Conservation (phyloP, 768 basidiomycete species). For the Rhodotorula taiwanensis region DNA sequence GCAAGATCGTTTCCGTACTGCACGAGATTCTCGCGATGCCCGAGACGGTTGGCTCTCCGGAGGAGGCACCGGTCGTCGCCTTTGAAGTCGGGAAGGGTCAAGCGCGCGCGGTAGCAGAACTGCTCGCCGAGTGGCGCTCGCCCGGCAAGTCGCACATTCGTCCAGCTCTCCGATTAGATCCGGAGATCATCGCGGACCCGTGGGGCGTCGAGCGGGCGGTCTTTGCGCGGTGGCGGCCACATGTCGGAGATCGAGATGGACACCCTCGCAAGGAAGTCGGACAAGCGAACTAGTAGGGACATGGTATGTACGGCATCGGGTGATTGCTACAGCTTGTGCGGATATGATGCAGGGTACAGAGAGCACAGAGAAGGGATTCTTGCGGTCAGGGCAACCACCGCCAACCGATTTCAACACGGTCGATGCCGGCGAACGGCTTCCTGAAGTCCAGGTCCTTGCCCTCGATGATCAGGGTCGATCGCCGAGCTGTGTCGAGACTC, state of each 20-base stretch:
- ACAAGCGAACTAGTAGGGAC: no score
- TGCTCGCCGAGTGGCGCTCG: conserved; percentile 12
- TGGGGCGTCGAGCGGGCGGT: conserved; percentile 34
- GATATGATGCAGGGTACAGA: no score
- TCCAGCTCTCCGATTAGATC: not conserved
- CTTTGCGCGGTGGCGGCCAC: not conserved
- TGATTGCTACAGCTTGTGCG: no score
- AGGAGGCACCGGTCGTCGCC: conserved; percentile 23
- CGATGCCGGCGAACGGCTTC: conserved; percentile 25
- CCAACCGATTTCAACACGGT: conserved; percentile 18
- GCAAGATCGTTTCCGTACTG: conserved; percentile 60
- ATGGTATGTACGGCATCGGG: no score
- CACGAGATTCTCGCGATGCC: not conserved
- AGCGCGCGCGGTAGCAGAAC: conserved; percentile 14
- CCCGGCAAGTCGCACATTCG: not conserved
- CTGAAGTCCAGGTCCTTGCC: conserved; percentile 30
- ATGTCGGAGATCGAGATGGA: no score
- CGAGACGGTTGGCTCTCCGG: not conserved
- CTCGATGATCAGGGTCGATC: not conserved
- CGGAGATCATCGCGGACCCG: conserved; percentile 24
- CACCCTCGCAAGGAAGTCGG: no score
- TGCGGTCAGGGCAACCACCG: no score
- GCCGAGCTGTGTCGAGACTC: no score
- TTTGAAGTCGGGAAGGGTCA: conserved; percentile 38
- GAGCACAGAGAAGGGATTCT: no score